phyloP scores from a whole-genome alignment of 1,139 yeast species.

The Chernovozyma sophiae-reginae region DNA sequence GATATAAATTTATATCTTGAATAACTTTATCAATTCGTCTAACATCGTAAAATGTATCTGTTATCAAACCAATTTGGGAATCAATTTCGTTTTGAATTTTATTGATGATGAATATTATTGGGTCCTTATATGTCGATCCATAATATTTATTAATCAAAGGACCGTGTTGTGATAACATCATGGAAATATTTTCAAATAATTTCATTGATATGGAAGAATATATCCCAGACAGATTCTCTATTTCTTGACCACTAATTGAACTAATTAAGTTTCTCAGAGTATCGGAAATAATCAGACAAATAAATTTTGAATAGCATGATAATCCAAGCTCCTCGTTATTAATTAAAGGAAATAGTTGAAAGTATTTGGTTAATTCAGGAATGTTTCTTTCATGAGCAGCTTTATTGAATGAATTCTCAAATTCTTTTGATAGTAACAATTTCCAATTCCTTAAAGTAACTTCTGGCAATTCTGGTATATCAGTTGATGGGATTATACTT shows the following conservation, averaged over 20 bases:
- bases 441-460: conserved; percentile 57
- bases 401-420: conserved; percentile 57
- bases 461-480: conserved; percentile 78
- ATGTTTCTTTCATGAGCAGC: conserved; percentile 71
- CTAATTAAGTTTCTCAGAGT: conserved; percentile 63
- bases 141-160: conserved; percentile 72
- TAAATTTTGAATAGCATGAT: conserved; percentile 76
- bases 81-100: conserved; percentile 85
- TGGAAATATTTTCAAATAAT: conserved; percentile 79
- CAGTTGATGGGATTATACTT: conserved; percentile 84
- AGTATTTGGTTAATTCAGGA: conserved; percentile 67
- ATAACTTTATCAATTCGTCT: conserved; percentile 55
- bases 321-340: conserved; percentile 71
- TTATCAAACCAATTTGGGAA: conserved; percentile 80
- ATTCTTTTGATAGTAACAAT: conserved; percentile 51
- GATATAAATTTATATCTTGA: conserved; percentile 54
- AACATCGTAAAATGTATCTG: conserved; percentile 81
- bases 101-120: conserved; percentile 64
- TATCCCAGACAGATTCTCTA: conserved; percentile 37
- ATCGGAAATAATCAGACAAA: conserved; percentile 78
- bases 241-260: conserved; percentile 31
- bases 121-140: conserved; percentile 45
- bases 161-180: conserved; percentile 82
- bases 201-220: conserved; percentile 71
- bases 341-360: conserved; percentile 84